Conservation (phyloP, 106 monocot genomes). For the Allium cepa region DNA sequence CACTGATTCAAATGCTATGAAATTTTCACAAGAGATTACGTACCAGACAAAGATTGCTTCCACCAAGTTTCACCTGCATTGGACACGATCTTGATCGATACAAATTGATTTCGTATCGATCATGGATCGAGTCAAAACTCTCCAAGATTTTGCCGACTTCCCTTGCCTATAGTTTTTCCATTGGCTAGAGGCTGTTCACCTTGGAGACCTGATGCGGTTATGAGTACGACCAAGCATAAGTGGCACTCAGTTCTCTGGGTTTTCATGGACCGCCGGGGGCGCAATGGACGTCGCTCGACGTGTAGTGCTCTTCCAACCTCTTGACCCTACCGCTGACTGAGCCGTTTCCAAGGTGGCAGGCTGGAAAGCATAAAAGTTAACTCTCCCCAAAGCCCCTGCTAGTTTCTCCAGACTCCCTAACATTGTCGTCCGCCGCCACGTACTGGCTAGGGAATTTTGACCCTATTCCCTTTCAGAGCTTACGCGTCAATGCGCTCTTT, state of each 20-base stretch:
- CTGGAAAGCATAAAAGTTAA: background rate
- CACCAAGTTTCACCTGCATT: no score
- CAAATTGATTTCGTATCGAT: no score
- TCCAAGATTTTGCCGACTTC: conserved; percentile 39
- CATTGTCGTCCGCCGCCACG: conserved; percentile 15
- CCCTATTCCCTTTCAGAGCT: conserved; percentile 19
- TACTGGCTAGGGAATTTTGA: conserved; percentile 26
- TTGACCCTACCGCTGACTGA: conserved; percentile 18
- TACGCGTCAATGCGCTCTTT: no score
- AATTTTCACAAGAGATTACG: no score
- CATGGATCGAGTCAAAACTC: no score
- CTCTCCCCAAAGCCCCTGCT: conserved; percentile 19
- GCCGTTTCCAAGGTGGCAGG: conserved; percentile 8
- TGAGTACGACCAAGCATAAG: conserved; percentile 23
- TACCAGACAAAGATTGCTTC: no score
- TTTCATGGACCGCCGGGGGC: conserved; percentile 17
- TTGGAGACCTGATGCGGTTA: conserved; percentile 31
- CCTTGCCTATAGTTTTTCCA: conserved; percentile 29
- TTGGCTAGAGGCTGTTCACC: no score
- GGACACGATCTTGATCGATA: no score
- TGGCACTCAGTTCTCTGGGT: conserved; percentile 17
- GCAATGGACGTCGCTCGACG: conserved; percentile 11
- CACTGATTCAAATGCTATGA: no score
- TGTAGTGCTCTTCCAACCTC: conserved; percentile 20
- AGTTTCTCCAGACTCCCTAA: conserved; percentile 16